These are phyloP conservation scores for Coniochaeta pulveracea DNA, from an alignment of 2,329 filamentous ascomycete species.

Conservation along the genomic window DNA sequence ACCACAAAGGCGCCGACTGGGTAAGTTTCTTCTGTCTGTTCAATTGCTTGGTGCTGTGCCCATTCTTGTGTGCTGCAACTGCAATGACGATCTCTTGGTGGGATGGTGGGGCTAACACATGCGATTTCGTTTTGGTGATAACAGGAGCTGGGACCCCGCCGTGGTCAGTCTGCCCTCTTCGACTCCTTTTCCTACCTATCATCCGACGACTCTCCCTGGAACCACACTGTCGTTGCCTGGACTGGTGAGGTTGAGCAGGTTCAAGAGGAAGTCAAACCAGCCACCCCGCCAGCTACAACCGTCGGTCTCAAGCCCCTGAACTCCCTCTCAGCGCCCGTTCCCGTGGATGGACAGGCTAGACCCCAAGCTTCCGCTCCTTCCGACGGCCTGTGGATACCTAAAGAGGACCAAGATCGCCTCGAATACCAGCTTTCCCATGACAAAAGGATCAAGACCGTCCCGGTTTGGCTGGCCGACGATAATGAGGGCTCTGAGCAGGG, in stretches of 20 bases:
- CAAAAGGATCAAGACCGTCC: constrained; percentile 67
- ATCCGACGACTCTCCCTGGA: constrained; percentile 75
- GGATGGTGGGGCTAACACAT: constrained; percentile 9
- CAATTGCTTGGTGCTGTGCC: background rate
- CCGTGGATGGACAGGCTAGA: constrained; percentile 51
- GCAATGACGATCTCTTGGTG: constrained; percentile 3
- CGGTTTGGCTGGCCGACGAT: constrained; percentile 82
- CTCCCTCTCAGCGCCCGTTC: constrained; percentile 69
- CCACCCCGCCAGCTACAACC: constrained; percentile 35
- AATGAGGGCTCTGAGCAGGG: constrained; percentile 55
- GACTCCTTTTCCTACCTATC: constrained; percentile 84
- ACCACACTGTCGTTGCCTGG: constrained; percentile 89
- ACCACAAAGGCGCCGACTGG: constrained; percentile 49
- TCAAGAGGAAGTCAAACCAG: constrained; percentile 32
- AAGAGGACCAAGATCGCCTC: constrained; percentile 58
- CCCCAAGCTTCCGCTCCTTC: constrained; percentile 44
- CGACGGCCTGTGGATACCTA: constrained; percentile 61
- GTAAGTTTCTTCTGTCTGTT: constrained; percentile 26
- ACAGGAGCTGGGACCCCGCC: constrained; percentile 64
- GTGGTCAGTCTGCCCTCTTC: constrained; percentile 83
- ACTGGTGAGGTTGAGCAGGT: constrained; percentile 69
- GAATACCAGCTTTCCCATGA: constrained; percentile 64
- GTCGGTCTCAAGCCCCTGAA: constrained; percentile 48
- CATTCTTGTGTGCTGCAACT: constrained; percentile 6
- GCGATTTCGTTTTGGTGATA: constrained; percentile 5